Base-by-base conservation (phyloP, 1,284 basidiomycete genomes). In the Malassezia obtusa region DNA sequence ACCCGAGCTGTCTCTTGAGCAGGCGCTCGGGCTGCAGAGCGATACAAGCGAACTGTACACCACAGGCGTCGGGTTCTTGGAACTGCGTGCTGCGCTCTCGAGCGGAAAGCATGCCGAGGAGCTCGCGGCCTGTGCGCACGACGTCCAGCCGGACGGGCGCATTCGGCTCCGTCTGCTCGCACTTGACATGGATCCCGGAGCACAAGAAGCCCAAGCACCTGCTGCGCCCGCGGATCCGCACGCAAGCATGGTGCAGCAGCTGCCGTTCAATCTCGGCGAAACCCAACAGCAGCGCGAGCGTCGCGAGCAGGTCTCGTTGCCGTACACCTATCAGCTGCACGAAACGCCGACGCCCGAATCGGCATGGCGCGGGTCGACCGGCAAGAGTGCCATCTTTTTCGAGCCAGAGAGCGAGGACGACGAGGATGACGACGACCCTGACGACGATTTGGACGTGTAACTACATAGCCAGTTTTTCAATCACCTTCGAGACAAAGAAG, bases 401-500 rank as follows among this genome's bases (percentile, higher is more conserved):
- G 65, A 69, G 46, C 65, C 67, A 4, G 67, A 69, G 40, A 55
- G 60, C 14, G 67, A 65, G 25, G 67, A 69, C 32, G 67, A 69
- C 48, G 67, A 69, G 45, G 67, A 69, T 33, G 67, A 69, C 35
- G 67, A 69, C 37, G 67, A 69, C 54, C 67, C 67, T 4, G 67
- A 69, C 36, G 67, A 69, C 32, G 67, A 69, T 52, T 45, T 69
- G 32, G 67, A 69, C 45, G 50, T 69, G 22, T 67, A 47, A 28
- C 25, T 43, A 43, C 40, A 25, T 43, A 28, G 40, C 40, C 24
- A 43, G 17, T 19, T 32, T 43, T 33, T 52, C 50, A 11, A 76
- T 80, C 70, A 80, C 80, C 57, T 43, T 43, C 14, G 15, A 11
- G 9, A 19, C 9, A 64, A 63, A 9, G 69, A 76, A 10, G 76